Evolutionary conservation across 139 green algal species (phyloP).

Genomic region (Volvox africanus): DNA sequence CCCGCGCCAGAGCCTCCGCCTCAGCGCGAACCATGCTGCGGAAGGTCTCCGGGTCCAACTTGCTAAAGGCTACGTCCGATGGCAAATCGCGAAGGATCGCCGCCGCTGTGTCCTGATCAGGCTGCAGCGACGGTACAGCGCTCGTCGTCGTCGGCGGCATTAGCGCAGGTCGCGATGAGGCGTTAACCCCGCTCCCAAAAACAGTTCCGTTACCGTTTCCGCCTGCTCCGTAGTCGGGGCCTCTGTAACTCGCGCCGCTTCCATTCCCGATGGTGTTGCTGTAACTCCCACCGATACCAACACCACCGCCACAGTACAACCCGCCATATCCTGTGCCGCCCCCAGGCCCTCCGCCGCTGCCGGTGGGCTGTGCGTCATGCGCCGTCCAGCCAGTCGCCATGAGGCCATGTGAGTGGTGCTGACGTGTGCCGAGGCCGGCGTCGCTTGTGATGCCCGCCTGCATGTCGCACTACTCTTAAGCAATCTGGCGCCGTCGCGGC

Average conservation of each 20-base stretch:
- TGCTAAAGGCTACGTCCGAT: background rate
- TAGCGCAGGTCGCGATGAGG: background rate
- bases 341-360: background rate
- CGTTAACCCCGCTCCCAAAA: background rate
- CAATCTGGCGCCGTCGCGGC: too few relatives aligned
- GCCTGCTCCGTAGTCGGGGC: background rate
- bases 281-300: background rate
- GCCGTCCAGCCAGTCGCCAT: background rate
- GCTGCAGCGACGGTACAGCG: background rate
- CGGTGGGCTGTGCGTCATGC: background rate
- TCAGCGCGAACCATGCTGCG: constrained; percentile 42
- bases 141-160: background rate
- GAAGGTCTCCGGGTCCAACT: constrained; percentile 35
- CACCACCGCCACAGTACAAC: background rate
- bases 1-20: constrained; percentile 27
- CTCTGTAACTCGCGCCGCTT: background rate
- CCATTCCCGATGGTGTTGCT: background rate
- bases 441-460: constrained; percentile 37
- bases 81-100: constrained; percentile 15
- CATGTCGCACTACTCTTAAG: background rate
- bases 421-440: background rate
- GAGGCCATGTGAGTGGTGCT: background rate
- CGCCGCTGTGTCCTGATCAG: background rate
- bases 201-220: background rate
- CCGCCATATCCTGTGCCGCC: background rate